Evolutionary conservation across 345 rosid genomes (phyloP).

Genomic region (sweet orange (Citrus sinensis)): DNA sequence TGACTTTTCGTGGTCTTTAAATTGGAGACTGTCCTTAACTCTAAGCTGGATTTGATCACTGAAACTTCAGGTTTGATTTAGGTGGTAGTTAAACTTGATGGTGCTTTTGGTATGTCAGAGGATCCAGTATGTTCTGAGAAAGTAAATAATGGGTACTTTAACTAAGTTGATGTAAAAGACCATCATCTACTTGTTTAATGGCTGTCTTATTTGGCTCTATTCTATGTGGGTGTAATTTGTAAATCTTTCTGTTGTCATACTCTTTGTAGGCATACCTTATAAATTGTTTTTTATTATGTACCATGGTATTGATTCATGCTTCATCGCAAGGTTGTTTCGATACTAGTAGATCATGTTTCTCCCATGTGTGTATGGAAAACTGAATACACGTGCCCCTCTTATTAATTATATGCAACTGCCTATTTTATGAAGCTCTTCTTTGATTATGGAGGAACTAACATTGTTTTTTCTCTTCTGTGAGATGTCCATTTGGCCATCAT

Average conservation of each 20-base stretch:
- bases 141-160: not conserved
- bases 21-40: not conserved
- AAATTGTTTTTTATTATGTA: not conserved
- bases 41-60: not conserved
- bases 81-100: too few species aligned
- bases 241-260: not conserved
- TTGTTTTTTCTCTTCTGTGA: conserved; percentile 94
- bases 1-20: not conserved
- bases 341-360: not conserved
- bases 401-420: not conserved
- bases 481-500: conserved; percentile 79
- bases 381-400: not conserved
- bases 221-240: not conserved
- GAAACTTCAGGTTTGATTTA: not conserved
- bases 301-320: not conserved
- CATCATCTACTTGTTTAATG: not conserved
- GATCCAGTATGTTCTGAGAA: not conserved
- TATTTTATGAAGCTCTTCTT: not conserved
- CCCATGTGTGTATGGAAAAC: not conserved
- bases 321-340: not conserved
- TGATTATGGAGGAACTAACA: conserved; percentile 64
- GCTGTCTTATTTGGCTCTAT: not conserved
- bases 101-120: not conserved
- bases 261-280: too few species aligned
- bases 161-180: not conserved